Evolutionary conservation across 106 monocot species (phyloP).

Genomic region (Narthecium ossifragum): DNA sequence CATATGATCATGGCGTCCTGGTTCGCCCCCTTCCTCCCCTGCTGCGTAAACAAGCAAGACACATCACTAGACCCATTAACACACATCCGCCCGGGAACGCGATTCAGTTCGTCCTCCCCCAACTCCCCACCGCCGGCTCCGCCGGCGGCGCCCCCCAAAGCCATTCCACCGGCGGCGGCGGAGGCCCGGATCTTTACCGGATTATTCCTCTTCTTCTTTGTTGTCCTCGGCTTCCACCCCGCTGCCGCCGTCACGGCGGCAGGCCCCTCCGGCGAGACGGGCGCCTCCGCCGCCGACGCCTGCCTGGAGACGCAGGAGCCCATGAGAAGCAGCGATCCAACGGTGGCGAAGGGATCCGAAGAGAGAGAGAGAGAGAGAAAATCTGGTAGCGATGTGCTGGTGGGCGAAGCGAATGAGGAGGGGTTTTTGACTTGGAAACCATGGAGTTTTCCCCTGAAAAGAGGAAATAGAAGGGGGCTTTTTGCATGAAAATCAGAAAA

Average conservation of each 20-base stretch:
- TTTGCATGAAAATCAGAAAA: not conserved
- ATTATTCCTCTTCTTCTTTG: conserved; percentile 7
- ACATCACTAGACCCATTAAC: conserved; percentile 23
- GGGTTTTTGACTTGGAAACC: no score
- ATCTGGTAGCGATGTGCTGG: not conserved
- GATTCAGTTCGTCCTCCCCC: conserved; percentile 45
- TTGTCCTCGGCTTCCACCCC: not conserved
- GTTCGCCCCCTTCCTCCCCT: conserved; percentile 58
- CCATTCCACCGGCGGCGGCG: not conserved
- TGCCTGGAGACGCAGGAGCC: conserved; percentile 8
- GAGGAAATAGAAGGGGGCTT: not conserved
- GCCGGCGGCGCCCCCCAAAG: not conserved
- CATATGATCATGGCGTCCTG: conserved; percentile 67
- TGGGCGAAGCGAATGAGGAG: not conserved
- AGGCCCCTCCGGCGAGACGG: not conserved
- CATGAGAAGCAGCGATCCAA: not conserved
- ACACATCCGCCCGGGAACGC: conserved; percentile 43
- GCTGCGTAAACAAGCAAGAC: conserved; percentile 39
- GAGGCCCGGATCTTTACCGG: not conserved
- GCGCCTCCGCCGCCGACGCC: not conserved
- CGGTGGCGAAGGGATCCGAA: not conserved
- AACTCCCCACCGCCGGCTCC: conserved; percentile 13
- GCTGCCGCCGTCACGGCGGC: not conserved
- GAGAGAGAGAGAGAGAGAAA: not conserved
- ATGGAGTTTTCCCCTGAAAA: not conserved